These are phyloP conservation scores for Microthyrium microscopicum DNA, from an alignment of 2,329 filamentous ascomycete genomes.

Conservation along the genomic window DNA sequence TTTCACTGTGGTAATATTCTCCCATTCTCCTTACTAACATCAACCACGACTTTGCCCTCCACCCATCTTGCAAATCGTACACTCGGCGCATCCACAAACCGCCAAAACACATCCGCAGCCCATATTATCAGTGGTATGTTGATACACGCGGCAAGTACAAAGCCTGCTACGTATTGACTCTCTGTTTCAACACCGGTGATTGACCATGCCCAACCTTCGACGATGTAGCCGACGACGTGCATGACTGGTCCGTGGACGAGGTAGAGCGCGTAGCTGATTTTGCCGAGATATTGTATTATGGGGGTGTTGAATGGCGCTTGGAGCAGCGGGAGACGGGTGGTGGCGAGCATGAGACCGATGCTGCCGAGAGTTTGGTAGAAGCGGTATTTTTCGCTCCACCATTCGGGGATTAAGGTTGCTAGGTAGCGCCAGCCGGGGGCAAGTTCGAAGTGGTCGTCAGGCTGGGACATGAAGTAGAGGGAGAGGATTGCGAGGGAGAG, in stretches of 20 bases:
- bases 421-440: conserved; percentile 27
- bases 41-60: conserved; percentile 6
- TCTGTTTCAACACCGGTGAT: conserved; percentile 9
- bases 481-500: conserved; percentile 21
- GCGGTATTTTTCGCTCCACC: conserved; percentile 26
- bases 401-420: conserved; percentile 21
- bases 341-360: conserved; percentile 7
- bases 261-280: conserved; percentile 31
- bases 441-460: conserved; percentile 22
- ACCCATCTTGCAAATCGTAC: conserved; percentile 10
- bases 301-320: conserved; percentile 25
- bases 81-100: conserved; percentile 8
- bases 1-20: no score
- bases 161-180: conserved; percentile 8
- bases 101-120: conserved; percentile 10
- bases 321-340: conserved; percentile 17
- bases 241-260: conserved; percentile 22
- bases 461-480: conserved; percentile 26
- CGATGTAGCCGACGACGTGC: conserved; percentile 9
- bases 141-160: conserved; percentile 5
- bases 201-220: conserved; percentile 8
- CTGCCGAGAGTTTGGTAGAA: conserved; percentile 26
- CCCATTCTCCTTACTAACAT: neutral
- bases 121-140: conserved; percentile 9
- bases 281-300: conserved; percentile 29